Evolutionary conservation across 306 rosid species (phyloP).

Genomic region (Mucuna pruriens): DNA sequence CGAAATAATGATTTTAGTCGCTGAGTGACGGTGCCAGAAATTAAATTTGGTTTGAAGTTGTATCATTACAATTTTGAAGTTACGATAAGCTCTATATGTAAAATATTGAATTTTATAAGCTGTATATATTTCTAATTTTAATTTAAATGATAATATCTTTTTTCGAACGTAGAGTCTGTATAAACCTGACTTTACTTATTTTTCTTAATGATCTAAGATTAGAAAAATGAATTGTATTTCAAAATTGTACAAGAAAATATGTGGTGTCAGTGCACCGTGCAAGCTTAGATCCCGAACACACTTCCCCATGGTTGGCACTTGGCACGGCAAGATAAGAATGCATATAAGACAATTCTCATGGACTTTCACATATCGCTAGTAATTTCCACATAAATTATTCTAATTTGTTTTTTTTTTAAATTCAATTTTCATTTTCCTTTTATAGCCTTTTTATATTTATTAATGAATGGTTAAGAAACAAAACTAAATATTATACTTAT

Average conservation of each 20-base stretch:
- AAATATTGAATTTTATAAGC: too few relatives aligned
- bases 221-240: not conserved
- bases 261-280: not conserved
- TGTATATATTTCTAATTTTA: not conserved
- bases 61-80: too few relatives aligned
- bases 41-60: too few relatives aligned
- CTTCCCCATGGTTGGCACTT: not conserved
- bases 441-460: not conserved
- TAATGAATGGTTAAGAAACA: not conserved
- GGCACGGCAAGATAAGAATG: not conserved
- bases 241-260: not conserved
- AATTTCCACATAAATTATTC: not conserved
- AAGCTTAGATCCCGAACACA: not conserved
- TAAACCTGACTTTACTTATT: not conserved
- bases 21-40: too few relatives aligned
- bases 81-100: too few relatives aligned
- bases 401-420: not conserved
- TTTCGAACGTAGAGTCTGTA: not conserved
- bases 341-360: too few relatives aligned
- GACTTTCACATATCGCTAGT: not conserved
- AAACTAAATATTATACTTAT: too few relatives aligned
- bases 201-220: not conserved
- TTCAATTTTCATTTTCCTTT: not conserved
- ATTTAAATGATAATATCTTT: not conserved
- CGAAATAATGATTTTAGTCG: too few relatives aligned